phyloP scores from a whole-genome alignment of 164 flowering plant genomes.

The Dillenia suffruticosa region DNA sequence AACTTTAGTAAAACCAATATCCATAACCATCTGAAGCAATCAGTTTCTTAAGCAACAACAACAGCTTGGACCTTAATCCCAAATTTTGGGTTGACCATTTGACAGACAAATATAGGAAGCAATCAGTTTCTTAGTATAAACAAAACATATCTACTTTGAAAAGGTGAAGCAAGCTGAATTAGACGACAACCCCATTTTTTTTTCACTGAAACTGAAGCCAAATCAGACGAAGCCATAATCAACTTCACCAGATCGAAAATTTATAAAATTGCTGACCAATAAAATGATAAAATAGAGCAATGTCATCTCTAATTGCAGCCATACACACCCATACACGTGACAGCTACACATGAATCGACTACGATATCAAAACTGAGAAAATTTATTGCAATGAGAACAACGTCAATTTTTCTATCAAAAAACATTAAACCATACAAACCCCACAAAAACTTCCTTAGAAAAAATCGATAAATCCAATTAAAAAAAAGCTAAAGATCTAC shows the following conservation, averaged over 20 bases:
- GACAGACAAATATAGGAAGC: too few species aligned
- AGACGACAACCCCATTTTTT: background rate
- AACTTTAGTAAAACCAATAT: background rate
- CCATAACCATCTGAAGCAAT: background rate
- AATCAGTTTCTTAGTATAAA: background rate
- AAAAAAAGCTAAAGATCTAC: background rate
- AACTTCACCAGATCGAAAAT: background rate
- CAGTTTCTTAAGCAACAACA: background rate
- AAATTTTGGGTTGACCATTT: too few species aligned
- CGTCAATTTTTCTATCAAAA: background rate
- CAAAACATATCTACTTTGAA: background rate
- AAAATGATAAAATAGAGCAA: background rate
- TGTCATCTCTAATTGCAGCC: background rate
- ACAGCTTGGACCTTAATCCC: too few species aligned
- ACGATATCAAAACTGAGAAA: too few species aligned
- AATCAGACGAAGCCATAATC: background rate
- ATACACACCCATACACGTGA: background rate
- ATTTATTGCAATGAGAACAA: background rate
- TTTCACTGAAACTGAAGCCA: background rate
- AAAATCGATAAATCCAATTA: background rate
- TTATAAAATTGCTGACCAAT: background rate
- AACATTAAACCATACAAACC: background rate
- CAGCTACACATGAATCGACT: too few species aligned
- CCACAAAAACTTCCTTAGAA: background rate
- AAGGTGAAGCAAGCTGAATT: background rate